phyloP scores from a whole-genome alignment of 768 basidiomycete genomes.

The Lactarius tabidus region DNA sequence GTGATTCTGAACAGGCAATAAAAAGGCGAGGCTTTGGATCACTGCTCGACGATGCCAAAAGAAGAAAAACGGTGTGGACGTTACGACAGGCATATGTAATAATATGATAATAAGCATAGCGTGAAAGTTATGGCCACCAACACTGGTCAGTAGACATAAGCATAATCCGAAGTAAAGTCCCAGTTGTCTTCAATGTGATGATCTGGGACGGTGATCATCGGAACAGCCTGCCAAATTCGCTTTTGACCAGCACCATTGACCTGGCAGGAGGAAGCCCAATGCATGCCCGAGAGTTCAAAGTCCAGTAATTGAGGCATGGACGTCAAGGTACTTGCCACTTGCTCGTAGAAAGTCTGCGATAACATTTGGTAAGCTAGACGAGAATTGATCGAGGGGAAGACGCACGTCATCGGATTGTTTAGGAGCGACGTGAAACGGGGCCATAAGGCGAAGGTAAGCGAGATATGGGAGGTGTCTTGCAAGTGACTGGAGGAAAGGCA shows the following conservation, averaged over 20 bases:
- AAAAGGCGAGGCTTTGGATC: constrained; percentile 1
- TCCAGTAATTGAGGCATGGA: constrained; percentile 56
- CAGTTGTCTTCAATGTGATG: constrained; percentile 19
- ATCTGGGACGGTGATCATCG: constrained; percentile 14
- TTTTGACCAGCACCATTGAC: constrained; percentile 17
- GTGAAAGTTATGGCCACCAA: constrained; percentile 9
- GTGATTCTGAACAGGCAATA: constrained; percentile 2
- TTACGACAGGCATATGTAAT: constrained; percentile 14
- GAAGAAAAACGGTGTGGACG: not conserved
- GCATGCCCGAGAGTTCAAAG: constrained; percentile 74
- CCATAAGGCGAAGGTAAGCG: constrained; percentile 63
- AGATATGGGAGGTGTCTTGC: constrained; percentile 55
- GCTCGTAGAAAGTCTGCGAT: constrained; percentile 55
- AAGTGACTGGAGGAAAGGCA: constrained; percentile 54
- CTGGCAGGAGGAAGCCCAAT: constrained; percentile 44
- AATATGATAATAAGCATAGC: constrained; percentile 24
- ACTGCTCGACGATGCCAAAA: constrained; percentile 6
- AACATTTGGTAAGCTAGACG: constrained; percentile 11
- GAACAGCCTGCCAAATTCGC: constrained; percentile 25
- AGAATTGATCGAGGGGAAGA: constrained; percentile 8
- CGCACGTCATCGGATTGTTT: constrained; percentile 35
- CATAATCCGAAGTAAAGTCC: constrained; percentile 23
- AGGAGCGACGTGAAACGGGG: constrained; percentile 32
- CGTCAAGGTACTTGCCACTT: constrained; percentile 54
- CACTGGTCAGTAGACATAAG: constrained; percentile 22